phyloP scores from a whole-genome alignment of 2,329 filamentous ascomycete species.

The Aspergillus neotritici region DNA sequence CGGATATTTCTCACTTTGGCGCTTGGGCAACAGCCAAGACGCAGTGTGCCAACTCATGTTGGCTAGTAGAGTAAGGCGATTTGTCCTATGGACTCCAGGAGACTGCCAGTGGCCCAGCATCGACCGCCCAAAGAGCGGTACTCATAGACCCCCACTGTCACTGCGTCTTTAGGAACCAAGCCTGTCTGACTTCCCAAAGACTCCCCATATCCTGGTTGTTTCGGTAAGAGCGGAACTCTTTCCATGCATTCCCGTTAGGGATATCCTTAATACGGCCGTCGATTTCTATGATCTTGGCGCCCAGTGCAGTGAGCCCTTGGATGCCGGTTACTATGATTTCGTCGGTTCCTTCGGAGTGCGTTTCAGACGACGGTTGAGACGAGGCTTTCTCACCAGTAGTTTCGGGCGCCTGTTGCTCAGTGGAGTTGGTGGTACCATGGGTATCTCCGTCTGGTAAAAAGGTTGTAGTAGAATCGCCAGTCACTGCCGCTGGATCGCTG shows the following conservation, averaged over 20 bases:
- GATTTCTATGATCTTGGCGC: slow-evolving; percentile 32
- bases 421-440: neutral
- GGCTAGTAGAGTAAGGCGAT: too few relatives aligned
- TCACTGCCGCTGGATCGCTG: too few relatives aligned
- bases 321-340: slow-evolving; percentile 29
- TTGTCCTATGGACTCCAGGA: too few relatives aligned
- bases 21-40: too few relatives aligned
- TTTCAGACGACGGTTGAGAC: neutral
- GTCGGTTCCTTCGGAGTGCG: slow-evolving; percentile 2
- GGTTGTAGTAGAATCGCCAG: too few relatives aligned
- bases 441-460: neutral
- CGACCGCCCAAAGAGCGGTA: too few relatives aligned
- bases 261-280: slow-evolving; percentile 34
- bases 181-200: slow-evolving; percentile 40
- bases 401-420: neutral
- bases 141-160: slow-evolving; percentile 1
- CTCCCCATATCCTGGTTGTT: slow-evolving; percentile 45
- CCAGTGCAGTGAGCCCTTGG: slow-evolving; percentile 24
- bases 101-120: too few relatives aligned
- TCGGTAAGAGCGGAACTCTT: slow-evolving; percentile 38
- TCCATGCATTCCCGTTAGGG: slow-evolving; percentile 39
- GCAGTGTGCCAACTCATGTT: too few relatives aligned
- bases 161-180: slow-evolving; percentile 30
- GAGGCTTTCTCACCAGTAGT: neutral
- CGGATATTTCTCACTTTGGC: too few relatives aligned